Conservation (phyloP, 2,329 filamentous ascomycete genomes). For the Basipetospora chlamydospora region DNA sequence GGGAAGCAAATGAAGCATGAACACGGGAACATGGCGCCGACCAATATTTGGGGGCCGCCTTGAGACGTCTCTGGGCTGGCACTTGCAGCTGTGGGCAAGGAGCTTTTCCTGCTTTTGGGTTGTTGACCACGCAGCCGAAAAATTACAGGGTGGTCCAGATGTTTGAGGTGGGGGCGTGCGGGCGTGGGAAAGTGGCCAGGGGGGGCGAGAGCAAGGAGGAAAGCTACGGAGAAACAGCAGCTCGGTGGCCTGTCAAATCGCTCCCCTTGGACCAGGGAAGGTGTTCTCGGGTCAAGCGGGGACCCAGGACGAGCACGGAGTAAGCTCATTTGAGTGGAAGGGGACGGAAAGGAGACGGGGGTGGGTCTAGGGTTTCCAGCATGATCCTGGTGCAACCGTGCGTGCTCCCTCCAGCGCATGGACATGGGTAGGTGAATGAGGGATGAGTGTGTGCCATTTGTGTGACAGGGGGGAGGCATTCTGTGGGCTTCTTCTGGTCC, state of each 20-base stretch:
- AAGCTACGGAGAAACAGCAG: too few relatives aligned
- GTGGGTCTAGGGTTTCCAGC: background rate
- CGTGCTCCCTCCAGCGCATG: too few relatives aligned
- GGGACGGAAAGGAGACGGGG: conserved; percentile 13
- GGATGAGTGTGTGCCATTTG: too few relatives aligned
- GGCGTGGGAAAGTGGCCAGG: background rate
- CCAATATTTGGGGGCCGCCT: conserved; percentile 4
- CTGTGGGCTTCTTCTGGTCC: too few relatives aligned
- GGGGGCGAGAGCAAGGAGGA: too few relatives aligned
- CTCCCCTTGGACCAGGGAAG: conserved; percentile 9
- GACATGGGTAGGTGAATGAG: too few relatives aligned
- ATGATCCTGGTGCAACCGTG: too few relatives aligned
- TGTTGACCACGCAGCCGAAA: background rate
- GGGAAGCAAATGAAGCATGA: conserved; percentile 3
- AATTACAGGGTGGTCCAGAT: conserved; percentile 4
- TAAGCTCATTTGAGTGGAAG: conserved; percentile 19
- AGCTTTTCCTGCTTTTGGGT: conserved; percentile 5
- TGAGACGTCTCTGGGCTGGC: conserved; percentile 4
- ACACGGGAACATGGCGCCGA: too few relatives aligned
- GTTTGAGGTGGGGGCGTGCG: conserved; percentile 1
- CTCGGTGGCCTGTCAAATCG: background rate
- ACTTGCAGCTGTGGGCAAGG: conserved; percentile 5
- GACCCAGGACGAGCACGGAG: conserved; percentile 10
- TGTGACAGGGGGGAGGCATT: conserved; percentile 29
- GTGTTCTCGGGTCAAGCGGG: conserved; percentile 15